Conservation (phyloP, 73 alveolate genomes). For the Paramecium pentaurelia region DNA sequence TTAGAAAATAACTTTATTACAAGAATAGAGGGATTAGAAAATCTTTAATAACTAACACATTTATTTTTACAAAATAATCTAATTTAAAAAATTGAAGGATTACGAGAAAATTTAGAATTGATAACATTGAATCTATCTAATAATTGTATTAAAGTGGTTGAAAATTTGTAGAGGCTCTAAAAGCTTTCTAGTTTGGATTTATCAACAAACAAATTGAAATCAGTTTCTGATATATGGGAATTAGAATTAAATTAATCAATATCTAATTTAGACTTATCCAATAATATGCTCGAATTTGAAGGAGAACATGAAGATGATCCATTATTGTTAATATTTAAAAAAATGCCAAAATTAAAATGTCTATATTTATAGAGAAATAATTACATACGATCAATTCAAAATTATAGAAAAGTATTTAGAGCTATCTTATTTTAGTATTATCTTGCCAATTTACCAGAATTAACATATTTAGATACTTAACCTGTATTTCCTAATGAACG, state of each 20-base stretch:
- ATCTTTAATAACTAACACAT: conserved; percentile 71
- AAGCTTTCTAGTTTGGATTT: conserved; percentile 52
- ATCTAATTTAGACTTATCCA: too few relatives aligned
- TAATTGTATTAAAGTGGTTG: conserved; percentile 84
- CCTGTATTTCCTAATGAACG: too few relatives aligned
- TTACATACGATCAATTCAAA: too few relatives aligned
- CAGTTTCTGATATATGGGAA: conserved; percentile 70
- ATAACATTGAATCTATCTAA: conserved; percentile 79
- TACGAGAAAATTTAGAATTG: conserved; percentile 66
- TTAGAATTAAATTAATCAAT: conserved; percentile 6
- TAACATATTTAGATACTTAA: too few relatives aligned
- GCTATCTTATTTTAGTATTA: too few relatives aligned
- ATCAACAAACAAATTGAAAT: conserved; percentile 60
- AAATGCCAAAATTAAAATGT: too few relatives aligned
- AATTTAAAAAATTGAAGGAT: conserved; percentile 78
- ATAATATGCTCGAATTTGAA: too few relatives aligned
- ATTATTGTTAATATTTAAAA: too few relatives aligned
- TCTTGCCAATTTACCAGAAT: too few relatives aligned
- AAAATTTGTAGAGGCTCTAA: conserved; percentile 28
- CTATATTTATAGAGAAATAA: too few relatives aligned
- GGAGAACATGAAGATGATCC: too few relatives aligned
- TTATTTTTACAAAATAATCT: conserved; percentile 87
- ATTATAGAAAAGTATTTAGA: too few relatives aligned
- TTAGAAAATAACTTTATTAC: conserved; percentile 89
- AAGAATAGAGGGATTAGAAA: conserved; percentile 86